Percentiles rank a stretch among this genome's conserved stretches.
These are phyloP conservation scores for Corchorus capsularis DNA, from an alignment of 345 rosid species.

Conservation along the genomic window DNA sequence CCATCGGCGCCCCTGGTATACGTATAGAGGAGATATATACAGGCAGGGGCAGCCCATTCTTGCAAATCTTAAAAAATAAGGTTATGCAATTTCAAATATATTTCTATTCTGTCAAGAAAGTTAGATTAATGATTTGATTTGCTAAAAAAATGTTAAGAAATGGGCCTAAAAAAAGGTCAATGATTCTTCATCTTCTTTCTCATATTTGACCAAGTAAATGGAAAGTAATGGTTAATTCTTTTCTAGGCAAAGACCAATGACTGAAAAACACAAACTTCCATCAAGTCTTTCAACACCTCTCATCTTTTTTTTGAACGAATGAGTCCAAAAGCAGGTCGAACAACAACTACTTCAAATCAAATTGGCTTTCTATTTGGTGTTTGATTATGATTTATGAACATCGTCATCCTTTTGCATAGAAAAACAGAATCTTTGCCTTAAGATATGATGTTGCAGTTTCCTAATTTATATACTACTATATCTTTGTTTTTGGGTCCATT, in stretches of 20 bases:
- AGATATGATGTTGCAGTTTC: slow-evolving; percentile 1
- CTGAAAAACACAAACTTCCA: background rate
- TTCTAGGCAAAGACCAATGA: background rate
- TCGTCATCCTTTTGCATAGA: background rate
- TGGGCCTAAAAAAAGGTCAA: background rate
- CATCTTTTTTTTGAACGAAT: background rate
- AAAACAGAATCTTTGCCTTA: slow-evolving; percentile 10
- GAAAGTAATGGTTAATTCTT: background rate
- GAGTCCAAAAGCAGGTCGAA: background rate
- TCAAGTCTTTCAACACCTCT: background rate
- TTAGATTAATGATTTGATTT: background rate
- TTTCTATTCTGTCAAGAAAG: background rate
- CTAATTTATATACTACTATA: background rate
- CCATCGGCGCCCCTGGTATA: background rate
- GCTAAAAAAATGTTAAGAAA: background rate
- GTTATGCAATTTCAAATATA: background rate
- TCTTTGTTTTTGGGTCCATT: background rate
- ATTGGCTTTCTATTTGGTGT: slow-evolving; percentile 3
- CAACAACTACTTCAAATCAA: background rate
- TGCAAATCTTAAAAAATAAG: background rate
- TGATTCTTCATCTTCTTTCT: background rate
- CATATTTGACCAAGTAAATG: background rate
- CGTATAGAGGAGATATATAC: too few relatives aligned
- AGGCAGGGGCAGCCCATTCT: too few relatives aligned
- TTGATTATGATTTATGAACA: background rate